A percentile compares a stretch with the other conserved stretches of the same genome.
Evolutionary conservation across 2,329 filamentous ascomycete species (phyloP).

Genomic region (Aureobasidium sp.): DNA sequence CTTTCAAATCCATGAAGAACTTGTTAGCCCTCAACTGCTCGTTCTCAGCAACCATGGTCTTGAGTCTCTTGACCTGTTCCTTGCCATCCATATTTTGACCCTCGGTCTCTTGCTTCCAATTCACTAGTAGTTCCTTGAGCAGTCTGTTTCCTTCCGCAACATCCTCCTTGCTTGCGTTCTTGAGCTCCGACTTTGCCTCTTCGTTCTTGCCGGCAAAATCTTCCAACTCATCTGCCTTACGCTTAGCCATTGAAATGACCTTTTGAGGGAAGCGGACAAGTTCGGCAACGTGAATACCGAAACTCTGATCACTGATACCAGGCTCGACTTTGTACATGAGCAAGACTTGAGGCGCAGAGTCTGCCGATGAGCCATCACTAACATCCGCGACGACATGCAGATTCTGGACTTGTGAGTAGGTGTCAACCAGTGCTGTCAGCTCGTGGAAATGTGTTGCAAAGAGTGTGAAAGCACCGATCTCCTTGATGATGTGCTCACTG

Average conservation of each 20-base stretch:
- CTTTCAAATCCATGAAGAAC: conserved; percentile 56
- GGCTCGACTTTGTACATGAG: conserved; percentile 94
- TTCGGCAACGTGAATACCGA: conserved; percentile 97
- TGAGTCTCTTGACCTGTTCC: conserved; percentile 58
- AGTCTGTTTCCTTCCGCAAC: conserved; percentile 80
- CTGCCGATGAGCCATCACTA: conserved; percentile 42
- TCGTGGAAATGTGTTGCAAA: conserved; percentile 99
- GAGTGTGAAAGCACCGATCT: conserved; percentile 88
- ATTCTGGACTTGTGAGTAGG: conserved; percentile 81
- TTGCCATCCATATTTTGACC: conserved; percentile 52
- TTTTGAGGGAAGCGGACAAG: conserved; percentile 93
- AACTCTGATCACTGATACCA: conserved; percentile 92
- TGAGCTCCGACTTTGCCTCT: conserved; percentile 30
- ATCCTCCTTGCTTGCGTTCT: conserved; percentile 68
- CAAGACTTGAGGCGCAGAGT: conserved; percentile 59
- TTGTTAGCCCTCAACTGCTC: conserved; percentile 52
- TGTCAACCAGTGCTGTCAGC: conserved; percentile 79
- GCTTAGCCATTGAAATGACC: conserved; percentile 97
- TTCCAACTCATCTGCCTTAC: conserved; percentile 95
- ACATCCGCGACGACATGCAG: conserved; percentile 96
- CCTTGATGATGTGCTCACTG: conserved; percentile 90
- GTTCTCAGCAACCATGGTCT: conserved; percentile 67
- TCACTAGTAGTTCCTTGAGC: conserved; percentile 71
- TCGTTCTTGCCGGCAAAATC: conserved; percentile 82
- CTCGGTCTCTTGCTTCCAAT: conserved; percentile 67